phyloP scores from a whole-genome alignment of 768 basidiomycete species.

The Lanmaoa rubissima region DNA sequence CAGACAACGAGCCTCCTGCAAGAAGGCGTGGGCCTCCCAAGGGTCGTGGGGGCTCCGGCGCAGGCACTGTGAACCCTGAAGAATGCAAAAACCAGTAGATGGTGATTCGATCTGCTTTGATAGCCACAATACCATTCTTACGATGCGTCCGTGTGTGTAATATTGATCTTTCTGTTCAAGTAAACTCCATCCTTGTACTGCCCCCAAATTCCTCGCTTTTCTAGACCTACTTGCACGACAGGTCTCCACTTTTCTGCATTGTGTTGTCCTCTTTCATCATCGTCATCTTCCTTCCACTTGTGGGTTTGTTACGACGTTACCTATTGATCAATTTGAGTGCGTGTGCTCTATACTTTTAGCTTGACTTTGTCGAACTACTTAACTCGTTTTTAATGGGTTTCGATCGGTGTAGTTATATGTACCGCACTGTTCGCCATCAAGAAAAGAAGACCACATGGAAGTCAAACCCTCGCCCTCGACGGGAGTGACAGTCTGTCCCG shows the following conservation, averaged over 20 bases:
- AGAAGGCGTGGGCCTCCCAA: conserved; percentile 60
- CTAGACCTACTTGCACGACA: not conserved
- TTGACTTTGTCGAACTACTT: conserved; percentile 17
- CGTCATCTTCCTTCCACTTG: not conserved
- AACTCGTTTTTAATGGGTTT: conserved; percentile 22
- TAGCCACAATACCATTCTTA: conserved; percentile 20
- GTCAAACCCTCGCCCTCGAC: no score
- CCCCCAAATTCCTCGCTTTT: not conserved
- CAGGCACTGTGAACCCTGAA: conserved; percentile 55
- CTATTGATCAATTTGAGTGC: conserved; percentile 10
- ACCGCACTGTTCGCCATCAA: no score
- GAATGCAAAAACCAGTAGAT: conserved; percentile 91
- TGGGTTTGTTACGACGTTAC: conserved; percentile 9
- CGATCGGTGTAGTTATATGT: no score
- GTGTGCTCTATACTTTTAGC: conserved; percentile 10
- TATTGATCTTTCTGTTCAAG: conserved; percentile 13
- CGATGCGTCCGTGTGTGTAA: conserved; percentile 11
- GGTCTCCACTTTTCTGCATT: not conserved
- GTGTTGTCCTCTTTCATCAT: not conserved
- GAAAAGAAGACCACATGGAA: no score
- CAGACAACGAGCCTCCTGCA: conserved; percentile 59
- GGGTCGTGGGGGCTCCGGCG: conserved; percentile 45
- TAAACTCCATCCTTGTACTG: conserved; percentile 16
- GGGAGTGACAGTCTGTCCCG: no score
- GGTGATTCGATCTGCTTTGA: conserved; percentile 8